Evolutionary conservation across 2,329 filamentous ascomycete genomes (phyloP), one percentile per base, ranked within the genome.

Genomic region (Xylaria sp.): DNA sequence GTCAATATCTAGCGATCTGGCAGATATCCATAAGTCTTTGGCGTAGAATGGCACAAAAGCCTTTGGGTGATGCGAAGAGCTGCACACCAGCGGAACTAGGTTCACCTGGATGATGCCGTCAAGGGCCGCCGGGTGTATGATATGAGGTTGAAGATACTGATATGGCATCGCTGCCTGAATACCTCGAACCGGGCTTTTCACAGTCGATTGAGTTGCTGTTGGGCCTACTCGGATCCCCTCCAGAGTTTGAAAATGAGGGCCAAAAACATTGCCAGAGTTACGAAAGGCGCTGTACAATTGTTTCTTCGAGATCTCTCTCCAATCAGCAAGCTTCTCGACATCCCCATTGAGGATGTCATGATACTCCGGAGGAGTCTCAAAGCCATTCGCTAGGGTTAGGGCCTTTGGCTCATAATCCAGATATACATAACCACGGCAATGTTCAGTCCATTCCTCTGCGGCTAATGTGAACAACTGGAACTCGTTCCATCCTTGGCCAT

Each of bases 111-210:
- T 67, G 4, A 72, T 61, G 2, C 68, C 70, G 28, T 73, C 72
- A 20, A 74, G 60, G 9, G 56, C 65, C 5, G 61, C 70, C 5
- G 73, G 73, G 36, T 74, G 73, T 55, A 73, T 63, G n/a, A 73
- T 48, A 52, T 72, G 68, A 49, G 62, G 54, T 52, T 73, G 67
- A 12, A 70, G 36, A 39, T 70, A 60, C 25, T 68, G 58, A 52
- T 72, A 65, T 28, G 68, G 65, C 68, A 72, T 73, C 15, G 49
- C 54, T 15, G 55, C 61, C 39, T 62, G 54, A 7, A 71, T 67
- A 10, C 28, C 39, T 3, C 36, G 56, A 12, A 68, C 46, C 33
- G 64, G 66, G 12, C 64, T 73, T 25, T 62, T 69, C 31, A 73
- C 64, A 12, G 9, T 66, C 5, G 58, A 62, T 49, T 52, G 56